phyloP scores from a whole-genome alignment of 73 alveolate genomes.

The Paramecium primaurelia region DNA sequence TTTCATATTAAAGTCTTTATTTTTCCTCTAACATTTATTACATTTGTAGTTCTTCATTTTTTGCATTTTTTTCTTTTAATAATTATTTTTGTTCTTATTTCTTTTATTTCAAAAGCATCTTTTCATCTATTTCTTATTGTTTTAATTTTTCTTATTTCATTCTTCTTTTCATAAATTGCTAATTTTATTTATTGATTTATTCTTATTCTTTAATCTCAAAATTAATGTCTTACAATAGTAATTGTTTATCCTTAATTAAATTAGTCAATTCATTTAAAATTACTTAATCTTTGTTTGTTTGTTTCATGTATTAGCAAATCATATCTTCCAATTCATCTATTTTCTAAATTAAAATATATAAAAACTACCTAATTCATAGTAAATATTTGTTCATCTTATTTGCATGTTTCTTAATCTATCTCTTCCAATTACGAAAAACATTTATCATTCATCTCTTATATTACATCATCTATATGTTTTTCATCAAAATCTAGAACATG shows the following conservation, averaged over 20 bases:
- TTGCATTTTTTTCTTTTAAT: not conserved
- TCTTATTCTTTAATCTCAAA: not conserved
- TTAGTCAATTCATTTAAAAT: not conserved
- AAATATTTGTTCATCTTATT: not conserved
- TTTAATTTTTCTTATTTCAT: not conserved
- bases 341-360: not conserved
- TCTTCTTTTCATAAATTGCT: not conserved
- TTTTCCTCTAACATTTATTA: not conserved
- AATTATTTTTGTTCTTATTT: not conserved
- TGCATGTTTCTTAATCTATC: not conserved
- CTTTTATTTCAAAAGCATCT: not conserved
- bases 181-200: not conserved
- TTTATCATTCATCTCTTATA: not conserved
- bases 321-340: not conserved
- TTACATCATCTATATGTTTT: not conserved
- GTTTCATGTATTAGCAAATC: not conserved
- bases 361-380: not conserved
- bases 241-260: not conserved
- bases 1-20: not conserved
- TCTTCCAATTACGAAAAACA: not conserved
- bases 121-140: not conserved
- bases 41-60: not conserved
- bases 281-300: not conserved
- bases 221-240: not conserved
- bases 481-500: conserved; percentile 10